These are phyloP conservation scores for Ceratocystis huliohia DNA, from an alignment of 2,329 filamentous ascomycete genomes.

Conservation along the genomic window DNA sequence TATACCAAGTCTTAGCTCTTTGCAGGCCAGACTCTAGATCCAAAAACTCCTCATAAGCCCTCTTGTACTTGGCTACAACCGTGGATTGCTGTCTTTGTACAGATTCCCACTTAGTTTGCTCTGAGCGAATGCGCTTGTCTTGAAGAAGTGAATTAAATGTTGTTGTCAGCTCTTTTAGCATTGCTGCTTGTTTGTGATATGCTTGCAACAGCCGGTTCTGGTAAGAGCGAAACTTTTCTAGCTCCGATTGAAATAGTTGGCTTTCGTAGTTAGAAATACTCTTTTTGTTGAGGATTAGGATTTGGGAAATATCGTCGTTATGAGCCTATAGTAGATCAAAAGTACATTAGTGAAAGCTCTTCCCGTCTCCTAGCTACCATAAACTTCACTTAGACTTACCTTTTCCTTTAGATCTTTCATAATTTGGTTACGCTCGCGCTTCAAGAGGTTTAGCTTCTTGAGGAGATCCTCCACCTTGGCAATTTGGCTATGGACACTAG, in stretches of 20 bases:
- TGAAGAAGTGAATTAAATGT: conserved; percentile 80
- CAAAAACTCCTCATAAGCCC: conserved; percentile 82
- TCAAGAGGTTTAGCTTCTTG: conserved; percentile 82
- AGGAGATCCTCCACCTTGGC: conserved; percentile 76
- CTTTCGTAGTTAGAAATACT: conserved; percentile 82
- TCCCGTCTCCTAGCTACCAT: not conserved
- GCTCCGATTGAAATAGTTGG: conserved; percentile 84
- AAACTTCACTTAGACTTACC: conserved; percentile 39
- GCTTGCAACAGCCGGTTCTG: conserved; percentile 85
- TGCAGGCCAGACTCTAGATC: conserved; percentile 76
- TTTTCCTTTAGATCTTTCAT: conserved; percentile 96
- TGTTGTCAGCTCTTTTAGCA: conserved; percentile 88
- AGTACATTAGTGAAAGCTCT: conserved; percentile 17
- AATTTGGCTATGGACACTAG: conserved; percentile 82
- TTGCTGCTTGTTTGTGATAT: conserved; percentile 82
- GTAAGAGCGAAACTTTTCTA: conserved; percentile 94
- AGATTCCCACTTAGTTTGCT: conserved; percentile 88
- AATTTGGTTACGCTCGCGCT: conserved; percentile 80
- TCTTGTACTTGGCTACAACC: conserved; percentile 78
- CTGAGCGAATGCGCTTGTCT: conserved; percentile 82
- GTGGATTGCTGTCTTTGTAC: conserved; percentile 71
- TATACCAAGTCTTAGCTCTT: conserved; percentile 85
- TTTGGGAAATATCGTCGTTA: conserved; percentile 93
- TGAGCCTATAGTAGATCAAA: conserved; percentile 51
- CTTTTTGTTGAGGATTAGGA: conserved; percentile 96